Evolutionary conservation across 129 eudicot species (phyloP).

Genomic region (Flaveria ramosissima): DNA sequence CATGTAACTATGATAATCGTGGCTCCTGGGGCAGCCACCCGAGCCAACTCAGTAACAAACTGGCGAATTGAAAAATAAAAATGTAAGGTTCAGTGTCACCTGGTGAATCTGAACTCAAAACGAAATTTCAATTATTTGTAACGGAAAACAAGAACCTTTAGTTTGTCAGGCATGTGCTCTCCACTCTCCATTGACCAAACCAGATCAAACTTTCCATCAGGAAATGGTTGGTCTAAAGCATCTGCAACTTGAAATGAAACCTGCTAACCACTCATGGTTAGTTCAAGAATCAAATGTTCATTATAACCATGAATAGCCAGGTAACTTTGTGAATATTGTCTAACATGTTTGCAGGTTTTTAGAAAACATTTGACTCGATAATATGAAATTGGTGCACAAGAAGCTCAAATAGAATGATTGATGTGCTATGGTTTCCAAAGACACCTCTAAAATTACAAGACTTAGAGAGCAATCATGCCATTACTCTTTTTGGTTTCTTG

Average conservation of each 20-base stretch:
- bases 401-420: background rate
- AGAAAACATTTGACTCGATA: background rate
- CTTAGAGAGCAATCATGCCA: no score
- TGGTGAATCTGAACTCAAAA: background rate
- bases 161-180: constrained; percentile 96
- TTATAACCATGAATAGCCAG: background rate
- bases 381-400: background rate
- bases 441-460: no score
- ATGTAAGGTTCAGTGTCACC: background rate
- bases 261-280: constrained; percentile 44
- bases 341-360: constrained; percentile 2
- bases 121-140: background rate
- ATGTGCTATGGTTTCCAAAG: no score
- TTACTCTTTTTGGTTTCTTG: background rate
- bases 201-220: constrained; percentile 81
- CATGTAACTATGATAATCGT: constrained; percentile 86
- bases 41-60: constrained; percentile 84
- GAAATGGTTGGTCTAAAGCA: constrained; percentile 85
- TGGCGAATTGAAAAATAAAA: constrained; percentile 18
- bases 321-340: background rate
- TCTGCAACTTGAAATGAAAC: constrained; percentile 91
- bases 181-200: constrained; percentile 99
- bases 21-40: constrained; percentile 95
- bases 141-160: constrained; percentile 50
- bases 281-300: constrained; percentile 19